Conservation (phyloP, 768 basidiomycete species). For the Nevesoporus exiguus region DNA sequence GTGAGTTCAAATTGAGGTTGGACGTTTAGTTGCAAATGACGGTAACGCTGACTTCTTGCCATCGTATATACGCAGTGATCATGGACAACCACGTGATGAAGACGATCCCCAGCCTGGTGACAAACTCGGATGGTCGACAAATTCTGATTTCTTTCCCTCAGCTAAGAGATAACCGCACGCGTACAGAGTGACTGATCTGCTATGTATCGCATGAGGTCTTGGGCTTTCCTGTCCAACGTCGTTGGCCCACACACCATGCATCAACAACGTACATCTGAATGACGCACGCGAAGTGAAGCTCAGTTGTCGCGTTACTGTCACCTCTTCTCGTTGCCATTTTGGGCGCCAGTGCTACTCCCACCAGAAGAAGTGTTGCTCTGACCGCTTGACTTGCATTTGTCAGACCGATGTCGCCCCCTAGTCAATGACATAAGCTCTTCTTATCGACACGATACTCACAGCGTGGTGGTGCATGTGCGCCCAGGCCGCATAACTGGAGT, state of each 20-base stretch:
- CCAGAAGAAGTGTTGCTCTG: neutral
- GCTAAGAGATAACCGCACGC: too few relatives aligned
- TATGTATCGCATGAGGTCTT: neutral
- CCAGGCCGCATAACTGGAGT: neutral
- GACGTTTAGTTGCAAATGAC: too few relatives aligned
- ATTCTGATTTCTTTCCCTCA: too few relatives aligned
- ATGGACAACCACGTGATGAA: too few relatives aligned
- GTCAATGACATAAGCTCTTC: neutral
- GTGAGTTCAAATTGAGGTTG: too few relatives aligned
- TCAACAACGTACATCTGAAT: neutral
- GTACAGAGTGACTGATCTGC: too few relatives aligned
- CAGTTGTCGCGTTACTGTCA: neutral
- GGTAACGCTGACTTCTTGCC: too few relatives aligned
- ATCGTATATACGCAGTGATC: too few relatives aligned
- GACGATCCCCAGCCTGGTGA: too few relatives aligned
- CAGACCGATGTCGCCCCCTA: neutral
- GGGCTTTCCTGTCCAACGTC: neutral
- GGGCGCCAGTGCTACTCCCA: neutral
- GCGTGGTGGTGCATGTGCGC: conserved; percentile 1
- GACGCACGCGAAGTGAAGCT: neutral
- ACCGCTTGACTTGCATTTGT: neutral
- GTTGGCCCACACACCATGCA: neutral
- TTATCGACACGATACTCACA: neutral
- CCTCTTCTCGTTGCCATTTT: neutral
- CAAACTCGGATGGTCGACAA: too few relatives aligned